Percentiles rank a stretch among this genome's conserved stretches.
These are phyloP conservation scores for Penicillium ochrochloron DNA, from an alignment of 495 filamentous ascomycete species.

Conservation along the genomic window DNA sequence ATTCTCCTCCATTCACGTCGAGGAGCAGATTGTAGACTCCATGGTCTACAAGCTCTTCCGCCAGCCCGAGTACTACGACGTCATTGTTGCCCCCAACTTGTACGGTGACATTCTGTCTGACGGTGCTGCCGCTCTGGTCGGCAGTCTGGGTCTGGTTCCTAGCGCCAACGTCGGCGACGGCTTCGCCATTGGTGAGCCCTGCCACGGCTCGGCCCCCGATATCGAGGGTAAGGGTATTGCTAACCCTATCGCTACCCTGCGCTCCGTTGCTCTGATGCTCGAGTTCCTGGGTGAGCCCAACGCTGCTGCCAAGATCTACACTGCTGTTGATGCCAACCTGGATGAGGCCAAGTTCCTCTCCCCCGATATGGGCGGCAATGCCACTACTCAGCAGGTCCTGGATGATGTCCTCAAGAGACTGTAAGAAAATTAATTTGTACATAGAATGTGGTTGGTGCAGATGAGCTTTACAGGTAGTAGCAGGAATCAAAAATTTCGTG, in stretches of 20 bases:
- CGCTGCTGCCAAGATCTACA: conserved; percentile 87
- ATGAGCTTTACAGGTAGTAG: conserved; percentile 3
- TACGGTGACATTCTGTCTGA: conserved; percentile 98
- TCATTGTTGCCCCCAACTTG: conserved; percentile 96
- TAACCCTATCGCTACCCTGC: conserved; percentile 93
- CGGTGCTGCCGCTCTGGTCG: conserved; percentile 92
- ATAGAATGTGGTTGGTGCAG: conserved; percentile 11
- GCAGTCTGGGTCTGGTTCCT: conserved; percentile 92
- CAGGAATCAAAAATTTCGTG: conserved; percentile 3
- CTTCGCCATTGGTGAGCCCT: conserved; percentile 97
- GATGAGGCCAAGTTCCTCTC: conserved; percentile 80
- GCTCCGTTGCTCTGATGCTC: conserved; percentile 91
- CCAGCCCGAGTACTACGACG: conserved; percentile 90
- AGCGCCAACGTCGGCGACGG: conserved; percentile 92
- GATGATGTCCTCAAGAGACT: conserved; percentile 86
- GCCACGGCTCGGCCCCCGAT: conserved; percentile 94
- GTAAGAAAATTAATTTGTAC: conserved; percentile 50
- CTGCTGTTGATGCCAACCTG: conserved; percentile 89
- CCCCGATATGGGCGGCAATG: conserved; percentile 90
- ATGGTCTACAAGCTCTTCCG: conserved; percentile 99
- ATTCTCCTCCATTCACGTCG: conserved; percentile 68
- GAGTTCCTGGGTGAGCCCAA: conserved; percentile 88
- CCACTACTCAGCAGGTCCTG: conserved; percentile 86
- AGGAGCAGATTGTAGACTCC: conserved; percentile 98
- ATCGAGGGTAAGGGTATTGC: conserved; percentile 92